Evolutionary conservation across 306 rosid genomes (phyloP), one percentile per base, ranked within the genome.

Genomic region (Quercus suber): DNA sequence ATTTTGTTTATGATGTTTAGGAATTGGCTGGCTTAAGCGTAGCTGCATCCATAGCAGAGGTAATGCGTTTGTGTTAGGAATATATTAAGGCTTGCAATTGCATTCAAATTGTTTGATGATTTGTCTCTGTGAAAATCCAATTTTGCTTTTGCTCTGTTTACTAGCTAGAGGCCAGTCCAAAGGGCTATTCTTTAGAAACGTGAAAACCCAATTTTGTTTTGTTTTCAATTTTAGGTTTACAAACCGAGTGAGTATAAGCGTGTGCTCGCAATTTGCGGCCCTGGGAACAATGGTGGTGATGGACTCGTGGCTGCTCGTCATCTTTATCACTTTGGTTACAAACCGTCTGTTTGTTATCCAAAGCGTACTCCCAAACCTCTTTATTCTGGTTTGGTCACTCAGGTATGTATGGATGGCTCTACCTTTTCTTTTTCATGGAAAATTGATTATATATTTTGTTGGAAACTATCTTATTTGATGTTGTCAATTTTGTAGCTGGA

Each of bases 301-400:
- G 99, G 98, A 81, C 87, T 93, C 11, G 99, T 95, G 78, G 98
- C 97, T 82, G 93, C 99, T 27, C 97, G 99, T 61, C 99, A 95
- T 78, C 87, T 95, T 65, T 82, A 84, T 86, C 98, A 93, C 83
- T 95, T 93, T 78, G 98, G 98, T 21, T 95, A 91, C 78, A 91
- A 89, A 82, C 94, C 91, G 13, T 76, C 60, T 51, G 84, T 93
- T 69, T 95, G 97, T 73, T 93, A 95, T 79, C 98, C 97, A 6
- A 95, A 90, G 87, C 89, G 90, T 75, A 95, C 98, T 63, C 85
- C 90, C 2, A 95, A 90, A 89, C 90, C 98, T 86, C 91, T 93
- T 52, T 93, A 93, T 82, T 30, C 82, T 79, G 98, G 98, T 64
- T 86, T 95, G 77, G 99, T 95, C 81, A 93, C 98, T 75, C 98